Conservation (phyloP, 345 rosid species). For the Aquilaria sinensis region DNA sequence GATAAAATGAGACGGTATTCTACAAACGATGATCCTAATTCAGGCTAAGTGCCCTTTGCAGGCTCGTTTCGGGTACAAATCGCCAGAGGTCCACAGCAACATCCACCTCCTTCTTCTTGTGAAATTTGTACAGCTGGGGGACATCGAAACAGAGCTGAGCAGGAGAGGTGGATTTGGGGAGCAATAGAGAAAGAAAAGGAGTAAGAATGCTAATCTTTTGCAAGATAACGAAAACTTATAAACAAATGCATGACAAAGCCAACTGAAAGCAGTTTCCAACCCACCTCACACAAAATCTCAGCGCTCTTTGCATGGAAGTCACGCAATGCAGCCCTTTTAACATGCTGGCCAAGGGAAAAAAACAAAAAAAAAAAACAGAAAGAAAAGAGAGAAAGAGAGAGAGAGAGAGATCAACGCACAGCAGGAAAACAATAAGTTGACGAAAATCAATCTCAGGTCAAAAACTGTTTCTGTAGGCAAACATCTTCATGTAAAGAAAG, state of each 20-base stretch:
- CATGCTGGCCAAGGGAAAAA: conserved; percentile 39
- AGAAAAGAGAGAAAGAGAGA: too few species aligned
- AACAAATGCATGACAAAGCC: neutral
- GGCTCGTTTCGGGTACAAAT: conserved; percentile 49
- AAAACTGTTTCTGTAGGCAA: too few species aligned
- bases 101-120: conserved; percentile 80
- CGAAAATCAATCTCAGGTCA: too few species aligned
- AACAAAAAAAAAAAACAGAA: neutral
- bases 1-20: neutral
- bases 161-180: neutral
- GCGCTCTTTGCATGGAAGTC: conserved; percentile 77
- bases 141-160: conserved; percentile 73
- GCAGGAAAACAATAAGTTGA: too few species aligned
- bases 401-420: too few species aligned
- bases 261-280: conserved; percentile 7
- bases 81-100: conserved; percentile 97
- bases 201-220: conserved; percentile 7
- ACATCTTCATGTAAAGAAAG: too few species aligned
- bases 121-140: conserved; percentile 82
- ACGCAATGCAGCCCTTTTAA: conserved; percentile 65
- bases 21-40: too few species aligned
- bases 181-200: neutral
- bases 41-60: conserved; percentile 10
- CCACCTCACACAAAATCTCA: conserved; percentile 87
- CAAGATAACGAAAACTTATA: neutral